Conservation (phyloP, 192 early-diverging fungal species). For the Lobosporangium transversale region DNA sequence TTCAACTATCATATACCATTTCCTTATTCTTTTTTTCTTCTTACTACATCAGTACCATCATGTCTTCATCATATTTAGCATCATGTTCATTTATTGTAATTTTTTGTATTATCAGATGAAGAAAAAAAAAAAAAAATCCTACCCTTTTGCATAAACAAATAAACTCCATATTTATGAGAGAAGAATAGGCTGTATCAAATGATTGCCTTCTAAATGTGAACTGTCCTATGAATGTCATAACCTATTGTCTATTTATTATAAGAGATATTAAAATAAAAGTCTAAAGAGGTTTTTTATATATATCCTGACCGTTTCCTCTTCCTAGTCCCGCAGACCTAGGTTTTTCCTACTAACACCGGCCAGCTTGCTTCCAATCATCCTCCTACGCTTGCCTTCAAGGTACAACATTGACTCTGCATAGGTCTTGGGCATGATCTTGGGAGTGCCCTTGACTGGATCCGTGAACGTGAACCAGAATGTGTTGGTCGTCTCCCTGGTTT, state of each 20-base stretch:
- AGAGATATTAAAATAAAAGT: too few species aligned
- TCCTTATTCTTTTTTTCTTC: background rate
- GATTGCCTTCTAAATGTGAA: too few species aligned
- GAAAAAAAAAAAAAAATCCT: background rate
- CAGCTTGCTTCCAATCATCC: constrained; percentile 24
- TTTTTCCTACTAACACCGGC: constrained; percentile 35
- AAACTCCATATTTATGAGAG: too few species aligned
- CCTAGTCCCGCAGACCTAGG: too few species aligned
- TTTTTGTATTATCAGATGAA: background rate
- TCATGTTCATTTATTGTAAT: background rate
- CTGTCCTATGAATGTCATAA: too few species aligned
- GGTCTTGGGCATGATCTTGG: constrained; percentile 76
- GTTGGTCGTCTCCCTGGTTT: constrained; percentile 78
- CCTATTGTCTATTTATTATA: too few species aligned
- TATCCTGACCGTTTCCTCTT: too few species aligned
- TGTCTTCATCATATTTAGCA: background rate
- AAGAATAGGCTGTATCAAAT: too few species aligned
- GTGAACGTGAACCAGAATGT: constrained; percentile 89
- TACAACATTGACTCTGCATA: constrained; percentile 89
- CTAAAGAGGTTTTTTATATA: too few species aligned
- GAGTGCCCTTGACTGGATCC: constrained; percentile 42
- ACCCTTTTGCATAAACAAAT: constrained; percentile 1
- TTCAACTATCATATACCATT: background rate
- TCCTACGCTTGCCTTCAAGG: constrained; percentile 76
- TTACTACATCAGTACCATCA: background rate